These are phyloP conservation scores for Erythrobasidium hasegawianum DNA, from an alignment of 1,284 basidiomycete species.

Conservation along the genomic window DNA sequence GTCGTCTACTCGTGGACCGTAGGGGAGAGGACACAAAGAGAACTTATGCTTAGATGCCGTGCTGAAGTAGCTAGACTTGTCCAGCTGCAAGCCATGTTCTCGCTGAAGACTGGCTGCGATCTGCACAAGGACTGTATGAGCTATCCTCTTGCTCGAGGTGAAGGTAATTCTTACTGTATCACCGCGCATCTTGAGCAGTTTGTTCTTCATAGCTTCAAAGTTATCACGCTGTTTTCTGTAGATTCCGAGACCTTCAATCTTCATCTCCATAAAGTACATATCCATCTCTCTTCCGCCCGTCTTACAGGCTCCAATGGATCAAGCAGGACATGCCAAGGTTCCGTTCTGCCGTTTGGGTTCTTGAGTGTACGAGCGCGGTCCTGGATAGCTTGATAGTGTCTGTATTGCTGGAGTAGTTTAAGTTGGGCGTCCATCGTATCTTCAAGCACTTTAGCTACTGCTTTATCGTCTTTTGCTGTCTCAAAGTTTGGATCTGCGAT, in stretches of 20 bases:
- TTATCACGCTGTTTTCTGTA: neutral
- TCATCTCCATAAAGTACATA: neutral
- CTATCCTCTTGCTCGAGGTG: neutral
- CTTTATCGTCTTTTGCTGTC: neutral
- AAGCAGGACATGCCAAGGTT: neutral
- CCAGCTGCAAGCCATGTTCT: neutral
- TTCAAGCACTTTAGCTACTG: neutral
- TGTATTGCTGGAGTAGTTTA: neutral
- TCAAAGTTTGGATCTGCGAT: neutral
- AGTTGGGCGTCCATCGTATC: neutral
- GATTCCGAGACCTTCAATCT: neutral
- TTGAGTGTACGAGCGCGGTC: neutral
- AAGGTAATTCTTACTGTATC: neutral
- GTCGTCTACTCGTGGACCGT: neutral
- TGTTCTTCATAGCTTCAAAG: neutral
- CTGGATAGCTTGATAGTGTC: neutral
- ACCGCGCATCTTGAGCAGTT: neutral
- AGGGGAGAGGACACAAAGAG: neutral
- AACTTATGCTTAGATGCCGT: neutral
- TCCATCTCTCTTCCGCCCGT: neutral
- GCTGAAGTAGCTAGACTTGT: neutral
- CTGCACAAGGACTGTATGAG: neutral
- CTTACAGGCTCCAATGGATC: neutral
- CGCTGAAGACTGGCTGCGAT: neutral
- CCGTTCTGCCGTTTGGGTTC: neutral